These are phyloP conservation scores for Rhytidiadelphus loreus DNA, from an alignment of 225 moss, liverwort and hornwort genomes.

Conservation along the genomic window DNA sequence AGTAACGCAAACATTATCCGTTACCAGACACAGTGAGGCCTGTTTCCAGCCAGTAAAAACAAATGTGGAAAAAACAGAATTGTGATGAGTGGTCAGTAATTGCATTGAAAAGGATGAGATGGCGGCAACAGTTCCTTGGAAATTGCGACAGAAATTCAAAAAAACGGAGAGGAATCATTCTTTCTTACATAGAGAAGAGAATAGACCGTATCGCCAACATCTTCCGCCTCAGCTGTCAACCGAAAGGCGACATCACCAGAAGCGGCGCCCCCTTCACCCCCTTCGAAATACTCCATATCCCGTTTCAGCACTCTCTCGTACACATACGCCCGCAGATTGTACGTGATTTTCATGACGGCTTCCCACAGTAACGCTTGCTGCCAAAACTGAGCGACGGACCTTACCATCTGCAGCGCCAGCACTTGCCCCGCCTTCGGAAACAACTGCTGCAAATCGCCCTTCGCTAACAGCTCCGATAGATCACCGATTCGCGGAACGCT, in stretches of 20 bases:
- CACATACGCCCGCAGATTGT: constrained; percentile 55
- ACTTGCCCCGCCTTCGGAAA: constrained; percentile 33
- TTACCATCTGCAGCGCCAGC: constrained; percentile 41
- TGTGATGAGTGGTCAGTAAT: neutral
- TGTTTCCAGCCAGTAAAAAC: neutral
- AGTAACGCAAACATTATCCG: neutral
- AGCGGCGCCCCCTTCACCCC: constrained; percentile 55
- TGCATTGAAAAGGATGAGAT: neutral
- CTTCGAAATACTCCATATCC: constrained; percentile 90
- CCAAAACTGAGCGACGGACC: constrained; percentile 77
- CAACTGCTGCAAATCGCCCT: constrained; percentile 49
- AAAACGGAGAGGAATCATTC: neutral
- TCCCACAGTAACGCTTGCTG: constrained; percentile 88
- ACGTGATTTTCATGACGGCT: constrained; percentile 66
- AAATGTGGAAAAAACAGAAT: neutral
- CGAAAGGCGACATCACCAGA: constrained; percentile 86
- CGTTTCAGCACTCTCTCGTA: constrained; percentile 55
- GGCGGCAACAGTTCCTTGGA: neutral
- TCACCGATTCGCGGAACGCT: constrained; percentile 62
- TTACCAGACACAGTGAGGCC: neutral
- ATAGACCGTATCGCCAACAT: constrained; percentile 86
- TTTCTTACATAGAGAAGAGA: constrained; percentile 59
- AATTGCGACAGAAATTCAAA: neutral
- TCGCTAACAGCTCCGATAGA: constrained; percentile 49
- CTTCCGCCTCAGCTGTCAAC: constrained; percentile 84